A percentile compares a stretch with the other conserved stretches of the same genome.
These are phyloP conservation scores for Abrus precatorius DNA, from an alignment of 306 rosid genomes.

Conservation along the genomic window DNA sequence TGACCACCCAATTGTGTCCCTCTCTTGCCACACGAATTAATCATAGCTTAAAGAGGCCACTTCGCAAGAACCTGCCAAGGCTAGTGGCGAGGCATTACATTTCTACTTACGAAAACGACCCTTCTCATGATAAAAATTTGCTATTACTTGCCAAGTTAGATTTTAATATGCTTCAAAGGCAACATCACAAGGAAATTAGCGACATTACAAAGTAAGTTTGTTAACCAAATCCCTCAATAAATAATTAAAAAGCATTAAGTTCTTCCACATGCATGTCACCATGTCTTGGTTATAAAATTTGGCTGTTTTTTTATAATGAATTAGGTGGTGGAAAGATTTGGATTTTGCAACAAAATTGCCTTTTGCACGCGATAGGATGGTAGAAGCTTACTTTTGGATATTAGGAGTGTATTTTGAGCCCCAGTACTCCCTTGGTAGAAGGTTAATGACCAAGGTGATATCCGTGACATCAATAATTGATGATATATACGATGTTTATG, in stretches of 20 bases:
- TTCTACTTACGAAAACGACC: not conserved
- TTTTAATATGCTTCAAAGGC: not conserved
- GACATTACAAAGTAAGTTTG: not conserved
- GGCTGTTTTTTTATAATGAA: not conserved
- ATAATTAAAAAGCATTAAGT: no score
- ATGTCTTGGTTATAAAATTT: no score
- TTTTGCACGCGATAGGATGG: not conserved
- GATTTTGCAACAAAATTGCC: not conserved
- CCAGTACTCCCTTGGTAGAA: not conserved
- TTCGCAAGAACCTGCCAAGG: constrained; percentile 42
- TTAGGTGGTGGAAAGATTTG: constrained; percentile 22
- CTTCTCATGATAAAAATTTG: not conserved
- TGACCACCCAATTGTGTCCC: not conserved
- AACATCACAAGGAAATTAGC: not conserved
- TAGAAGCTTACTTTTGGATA: no score
- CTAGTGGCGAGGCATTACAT: constrained; percentile 39
- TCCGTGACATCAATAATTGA: not conserved
- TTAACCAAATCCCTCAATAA: no score
- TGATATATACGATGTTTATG: not conserved
- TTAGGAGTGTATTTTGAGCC: not conserved
- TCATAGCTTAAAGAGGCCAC: constrained; percentile 44
- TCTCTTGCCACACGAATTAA: constrained; percentile 36
- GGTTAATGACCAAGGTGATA: not conserved
- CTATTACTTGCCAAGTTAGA: not conserved
- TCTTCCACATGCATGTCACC: no score